These are phyloP conservation scores for Calophaca sinica DNA, from an alignment of 306 rosid species.

Conservation along the genomic window DNA sequence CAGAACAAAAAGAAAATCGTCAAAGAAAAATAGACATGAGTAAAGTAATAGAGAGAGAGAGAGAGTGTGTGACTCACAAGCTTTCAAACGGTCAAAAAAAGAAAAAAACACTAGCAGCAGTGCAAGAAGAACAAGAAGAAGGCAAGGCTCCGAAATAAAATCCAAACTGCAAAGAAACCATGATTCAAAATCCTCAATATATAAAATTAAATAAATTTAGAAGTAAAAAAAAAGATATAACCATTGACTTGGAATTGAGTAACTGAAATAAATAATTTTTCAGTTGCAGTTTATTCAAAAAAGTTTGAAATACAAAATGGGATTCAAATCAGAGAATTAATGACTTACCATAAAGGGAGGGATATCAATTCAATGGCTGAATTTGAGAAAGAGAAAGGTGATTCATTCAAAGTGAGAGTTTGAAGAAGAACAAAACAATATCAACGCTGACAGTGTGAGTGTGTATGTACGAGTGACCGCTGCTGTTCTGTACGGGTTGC, in stretches of 20 bases:
- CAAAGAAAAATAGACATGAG: conserved; percentile 5
- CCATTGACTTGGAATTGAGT: background rate
- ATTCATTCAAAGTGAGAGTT: background rate
- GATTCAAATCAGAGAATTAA: conserved; percentile 41
- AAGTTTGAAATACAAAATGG: conserved; percentile 2
- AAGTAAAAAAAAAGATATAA: background rate
- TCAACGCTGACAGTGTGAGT: too few relatives aligned
- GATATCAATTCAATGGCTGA: conserved; percentile 22
- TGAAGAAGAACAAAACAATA: background rate
- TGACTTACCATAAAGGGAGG: conserved; percentile 48
- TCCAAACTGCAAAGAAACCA: background rate
- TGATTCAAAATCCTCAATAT: background rate
- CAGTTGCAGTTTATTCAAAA: conserved; percentile 1
- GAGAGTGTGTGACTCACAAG: conserved; percentile 39
- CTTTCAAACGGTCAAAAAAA: conserved; percentile 55
- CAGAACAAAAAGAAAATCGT: background rate
- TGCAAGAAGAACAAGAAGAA: conserved; percentile 10
- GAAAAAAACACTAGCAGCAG: background rate
- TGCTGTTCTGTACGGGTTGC: background rate
- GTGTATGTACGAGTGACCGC: background rate
- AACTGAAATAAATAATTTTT: background rate
- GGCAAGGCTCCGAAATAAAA: background rate
- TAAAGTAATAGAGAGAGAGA: background rate
- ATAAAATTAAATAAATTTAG: background rate
- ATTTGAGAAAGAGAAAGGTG: background rate